Conservation (phyloP, 345 rosid genomes). For the Balakata baccata region DNA sequence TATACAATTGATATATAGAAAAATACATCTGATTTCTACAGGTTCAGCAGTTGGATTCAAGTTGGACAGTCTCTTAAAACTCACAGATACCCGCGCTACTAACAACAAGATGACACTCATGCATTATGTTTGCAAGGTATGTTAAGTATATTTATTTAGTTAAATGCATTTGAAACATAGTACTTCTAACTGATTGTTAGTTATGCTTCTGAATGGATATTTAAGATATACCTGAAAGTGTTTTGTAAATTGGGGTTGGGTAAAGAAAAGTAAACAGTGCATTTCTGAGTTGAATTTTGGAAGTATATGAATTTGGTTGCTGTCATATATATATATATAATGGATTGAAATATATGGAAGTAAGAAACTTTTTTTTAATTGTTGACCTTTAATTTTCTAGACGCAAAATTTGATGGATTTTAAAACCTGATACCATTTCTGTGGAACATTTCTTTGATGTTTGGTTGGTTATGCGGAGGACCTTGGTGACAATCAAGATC, state of each 20-base stretch:
- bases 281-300: slow-evolving; percentile 1
- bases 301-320: background rate
- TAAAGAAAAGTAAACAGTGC: background rate
- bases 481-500: background rate
- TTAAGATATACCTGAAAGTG: background rate
- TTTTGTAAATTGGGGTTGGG: background rate
- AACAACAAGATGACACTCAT: slow-evolving; percentile 95
- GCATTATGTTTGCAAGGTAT: slow-evolving; percentile 98
- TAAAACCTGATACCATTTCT: background rate
- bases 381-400: background rate
- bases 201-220: background rate
- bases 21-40: slow-evolving; percentile 33
- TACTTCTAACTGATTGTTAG: background rate
- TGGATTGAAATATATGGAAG: background rate
- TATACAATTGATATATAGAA: slow-evolving; percentile 14
- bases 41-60: slow-evolving; percentile 99
- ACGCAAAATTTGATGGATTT: background rate
- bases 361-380: background rate
- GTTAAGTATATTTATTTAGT: background rate
- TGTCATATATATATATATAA: background rate
- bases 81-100: slow-evolving; percentile 85
- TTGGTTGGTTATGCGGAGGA: background rate
- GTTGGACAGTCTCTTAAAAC: slow-evolving; percentile 94
- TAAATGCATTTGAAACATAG: background rate
- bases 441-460: background rate